Evolutionary conservation across 2,329 filamentous ascomycete species (phyloP).

Genomic region (Penicillium sp.): DNA sequence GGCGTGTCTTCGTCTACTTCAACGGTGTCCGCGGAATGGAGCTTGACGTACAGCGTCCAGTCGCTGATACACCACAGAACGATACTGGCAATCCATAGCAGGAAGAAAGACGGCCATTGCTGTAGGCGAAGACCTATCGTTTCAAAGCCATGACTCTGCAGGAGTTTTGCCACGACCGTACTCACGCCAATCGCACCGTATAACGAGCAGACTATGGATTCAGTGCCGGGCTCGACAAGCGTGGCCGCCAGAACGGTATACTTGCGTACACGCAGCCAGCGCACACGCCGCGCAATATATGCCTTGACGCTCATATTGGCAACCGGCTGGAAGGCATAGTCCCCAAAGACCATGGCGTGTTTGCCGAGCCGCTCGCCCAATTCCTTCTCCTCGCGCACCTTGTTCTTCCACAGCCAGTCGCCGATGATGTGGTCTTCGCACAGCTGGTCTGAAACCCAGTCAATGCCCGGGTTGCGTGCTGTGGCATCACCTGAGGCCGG

Average conservation of each 20-base stretch:
- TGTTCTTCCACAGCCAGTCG: slow-evolving; percentile 74
- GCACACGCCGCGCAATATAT: slow-evolving; percentile 75
- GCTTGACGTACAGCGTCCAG: slow-evolving; percentile 64
- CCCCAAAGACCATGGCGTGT: slow-evolving; percentile 78
- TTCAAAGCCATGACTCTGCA: slow-evolving; percentile 36
- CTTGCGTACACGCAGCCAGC: slow-evolving; percentile 91
- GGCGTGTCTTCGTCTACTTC: slow-evolving; percentile 71
- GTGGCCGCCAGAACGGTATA: slow-evolving; percentile 89
- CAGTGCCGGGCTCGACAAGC: slow-evolving; percentile 86
- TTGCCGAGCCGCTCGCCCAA: slow-evolving; percentile 56
- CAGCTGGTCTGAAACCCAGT: slow-evolving; percentile 93
- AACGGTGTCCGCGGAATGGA: slow-evolving; percentile 71
- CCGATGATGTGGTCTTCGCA: slow-evolving; percentile 97
- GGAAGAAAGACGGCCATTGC: slow-evolving; percentile 64
- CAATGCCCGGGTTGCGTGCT: slow-evolving; percentile 62
- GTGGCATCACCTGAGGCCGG: slow-evolving; percentile 46
- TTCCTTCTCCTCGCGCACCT: slow-evolving; percentile 34
- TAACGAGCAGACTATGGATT: slow-evolving; percentile 76
- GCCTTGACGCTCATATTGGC: slow-evolving; percentile 70
- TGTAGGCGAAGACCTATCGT: slow-evolving; percentile 48
- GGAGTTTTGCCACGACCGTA: slow-evolving; percentile 58
- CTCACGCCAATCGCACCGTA: slow-evolving; percentile 78
- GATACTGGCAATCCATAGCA: slow-evolving; percentile 65
- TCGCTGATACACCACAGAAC: slow-evolving; percentile 71
- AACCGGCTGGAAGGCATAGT: slow-evolving; percentile 87